Base-by-base conservation (phyloP, 148 eudicot species). In the Pharnaceum exiguum region DNA sequence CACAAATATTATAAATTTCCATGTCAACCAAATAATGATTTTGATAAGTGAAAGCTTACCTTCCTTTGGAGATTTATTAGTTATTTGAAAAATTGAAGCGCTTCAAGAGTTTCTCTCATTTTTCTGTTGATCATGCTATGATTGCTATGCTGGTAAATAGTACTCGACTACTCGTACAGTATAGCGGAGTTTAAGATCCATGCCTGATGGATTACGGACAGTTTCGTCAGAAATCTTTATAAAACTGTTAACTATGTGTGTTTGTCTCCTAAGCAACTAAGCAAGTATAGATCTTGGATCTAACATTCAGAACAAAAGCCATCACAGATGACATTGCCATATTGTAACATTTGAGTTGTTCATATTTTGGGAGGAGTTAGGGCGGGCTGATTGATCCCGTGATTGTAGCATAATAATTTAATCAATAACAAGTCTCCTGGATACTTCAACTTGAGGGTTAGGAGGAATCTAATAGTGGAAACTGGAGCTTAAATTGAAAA, bases 181-280 rank as follows among this genome's bases (percentile, higher is more conserved):
- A 25, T 7, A 46, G 57, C 71, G 63, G 35, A 30, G 31, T 22
- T 54, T 54, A 47, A 75, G 72, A 75, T 65, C 75, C 57, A 3
- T 70, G 75, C 56, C n/a, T n/a, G 54, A 39, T 5, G 18, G 18
- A 60, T 9, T 23, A 60, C 2, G 36, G 60, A 36, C 71, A 55
- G 32, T 1, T 5, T 36, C 19, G 40, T 58, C 26, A 40, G 23
- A n/a, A n/a, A 45, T 65, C 10, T 32, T 31, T 53, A 43, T 36
- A 27, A 56, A 25, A 57, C 9, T 13, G 38, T 33, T 47, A 55
- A 57, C 40, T 22, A 37, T 66, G 55, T 55, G 33, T 66, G 54
- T 44, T 33, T 64, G 68, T 64, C 68, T 43, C 68, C 24, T 29
- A 26, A 32, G 42, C 60, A 64, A 29, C 24, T 29, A 26, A 32